phyloP scores from a whole-genome alignment of 2,329 filamentous ascomycete genomes.

The Alternaria sp. region DNA sequence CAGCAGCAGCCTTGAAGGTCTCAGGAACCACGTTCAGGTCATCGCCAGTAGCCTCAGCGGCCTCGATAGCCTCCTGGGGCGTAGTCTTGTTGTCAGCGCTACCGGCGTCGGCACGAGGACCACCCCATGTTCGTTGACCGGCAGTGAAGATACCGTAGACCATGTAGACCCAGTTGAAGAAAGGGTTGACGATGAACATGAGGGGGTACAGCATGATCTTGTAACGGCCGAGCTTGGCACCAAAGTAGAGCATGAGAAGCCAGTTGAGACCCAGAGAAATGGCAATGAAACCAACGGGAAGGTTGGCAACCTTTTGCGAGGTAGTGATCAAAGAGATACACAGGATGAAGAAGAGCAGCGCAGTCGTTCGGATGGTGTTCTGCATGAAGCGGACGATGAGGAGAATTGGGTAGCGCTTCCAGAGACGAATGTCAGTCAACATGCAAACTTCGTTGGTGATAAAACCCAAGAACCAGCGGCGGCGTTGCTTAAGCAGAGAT shows the following conservation, averaged over 20 bases:
- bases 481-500: constrained; percentile 90
- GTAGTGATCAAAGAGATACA: constrained; percentile 86
- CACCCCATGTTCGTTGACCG: constrained; percentile 94
- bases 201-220: constrained; percentile 95
- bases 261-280: constrained; percentile 94
- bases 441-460: constrained; percentile 99
- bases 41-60: constrained; percentile 80
- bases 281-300: constrained; percentile 92
- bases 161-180: constrained; percentile 99
- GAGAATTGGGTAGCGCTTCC: constrained; percentile 88
- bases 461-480: constrained; percentile 96
- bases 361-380: constrained; percentile 94
- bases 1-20: constrained; percentile 71
- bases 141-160: constrained; percentile 96
- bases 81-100: constrained; percentile 79
- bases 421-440: constrained; percentile 92
- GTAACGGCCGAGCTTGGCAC: constrained; percentile 82
- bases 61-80: constrained; percentile 82
- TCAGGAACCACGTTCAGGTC: constrained; percentile 91
- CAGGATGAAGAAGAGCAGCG: constrained; percentile 93
- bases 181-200: constrained; percentile 95
- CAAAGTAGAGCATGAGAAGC: constrained; percentile 96
- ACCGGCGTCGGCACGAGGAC: constrained; percentile 88
- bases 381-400: constrained; percentile 91
- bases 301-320: constrained; percentile 76